Base-by-base conservation (phyloP, 257 asterid genomes). In the Lithospermum erythrorhizon region DNA sequence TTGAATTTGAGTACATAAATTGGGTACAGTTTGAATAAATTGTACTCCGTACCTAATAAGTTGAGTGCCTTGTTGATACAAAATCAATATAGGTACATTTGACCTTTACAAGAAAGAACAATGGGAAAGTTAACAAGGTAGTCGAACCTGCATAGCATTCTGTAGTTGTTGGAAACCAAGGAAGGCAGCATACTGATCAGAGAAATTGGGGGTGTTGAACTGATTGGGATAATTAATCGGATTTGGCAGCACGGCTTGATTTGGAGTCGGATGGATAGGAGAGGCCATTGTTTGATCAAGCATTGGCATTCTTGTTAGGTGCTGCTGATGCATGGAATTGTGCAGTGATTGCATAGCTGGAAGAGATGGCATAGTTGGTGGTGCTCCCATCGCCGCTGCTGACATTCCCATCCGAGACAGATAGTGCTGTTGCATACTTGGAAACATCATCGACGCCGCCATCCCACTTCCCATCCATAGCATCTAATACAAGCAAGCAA, bases 391-490 rank as follows among this genome's bases (percentile, higher is more conserved):
- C 1, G 49, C 49, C 0, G 49, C 49, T 5, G 49, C 49, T 3
- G 49, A 41, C 79, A 84, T 76, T 10, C 91, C 89, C 22, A 79
- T 65, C 19, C 89, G 76, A 18, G 96, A 74, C 84, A 85, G 78
- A 67, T 79, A 87, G 21, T 79, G 91, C 61, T 85, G 93, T 80
- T 41, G 49, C 18, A 87, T 65, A 17, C 87, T 79, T 5, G 93
- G 93, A 17, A 81, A 65, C 85, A 85, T 77, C 87, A 88, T 70
- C 5, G 87, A 82, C 23, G 87, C 82, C 87, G 87, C 82, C 94
- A 89, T 80, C 58, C 90, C 95, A 70, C 86, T 77, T 56, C 94
- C 89, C 89, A 89, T 86, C 95, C 95, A 89, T 88, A 89, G 71
- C 83, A 85, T 75, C 96, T 88, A 61, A 21, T 19, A 68, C 15